phyloP scores from a whole-genome alignment of 331 rosid genomes.

The Malus hybrid region DNA sequence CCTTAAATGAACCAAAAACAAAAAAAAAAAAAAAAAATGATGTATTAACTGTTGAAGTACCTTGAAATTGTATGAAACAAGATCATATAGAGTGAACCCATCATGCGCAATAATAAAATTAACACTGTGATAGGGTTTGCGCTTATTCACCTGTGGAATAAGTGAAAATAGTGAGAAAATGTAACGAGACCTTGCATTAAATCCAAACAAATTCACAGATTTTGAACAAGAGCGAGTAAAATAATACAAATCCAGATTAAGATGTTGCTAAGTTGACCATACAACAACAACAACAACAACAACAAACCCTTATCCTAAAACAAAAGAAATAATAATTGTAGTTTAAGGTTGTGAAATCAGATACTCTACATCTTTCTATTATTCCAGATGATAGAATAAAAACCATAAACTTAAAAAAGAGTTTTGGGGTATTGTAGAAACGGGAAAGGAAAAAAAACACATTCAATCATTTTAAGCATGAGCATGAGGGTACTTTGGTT shows the following conservation, averaged over 20 bases:
- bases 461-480: not conserved
- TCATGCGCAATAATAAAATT: constrained; percentile 87
- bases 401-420: not conserved
- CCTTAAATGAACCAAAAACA: constrained; percentile 6
- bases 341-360: not conserved
- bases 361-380: not conserved
- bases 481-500: not conserved
- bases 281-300: no score
- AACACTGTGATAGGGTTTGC: constrained; percentile 80
- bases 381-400: not conserved
- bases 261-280: not conserved
- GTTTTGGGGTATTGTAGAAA: not conserved
- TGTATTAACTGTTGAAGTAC: constrained; percentile 29
- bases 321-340: not conserved
- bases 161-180: constrained; percentile 7
- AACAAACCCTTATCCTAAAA: no score
- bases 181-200: not conserved
- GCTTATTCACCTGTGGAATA: constrained; percentile 71
- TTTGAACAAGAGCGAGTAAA: not conserved
- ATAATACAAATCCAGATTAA: not conserved
- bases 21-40: no score
- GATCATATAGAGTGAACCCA: constrained; percentile 81
- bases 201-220: not conserved
- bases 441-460: not conserved
- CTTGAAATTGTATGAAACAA: constrained; percentile 92